Evolutionary conservation across 371 early-diverging fungal species (phyloP).

Genomic region (Funneliformis caledonium): DNA sequence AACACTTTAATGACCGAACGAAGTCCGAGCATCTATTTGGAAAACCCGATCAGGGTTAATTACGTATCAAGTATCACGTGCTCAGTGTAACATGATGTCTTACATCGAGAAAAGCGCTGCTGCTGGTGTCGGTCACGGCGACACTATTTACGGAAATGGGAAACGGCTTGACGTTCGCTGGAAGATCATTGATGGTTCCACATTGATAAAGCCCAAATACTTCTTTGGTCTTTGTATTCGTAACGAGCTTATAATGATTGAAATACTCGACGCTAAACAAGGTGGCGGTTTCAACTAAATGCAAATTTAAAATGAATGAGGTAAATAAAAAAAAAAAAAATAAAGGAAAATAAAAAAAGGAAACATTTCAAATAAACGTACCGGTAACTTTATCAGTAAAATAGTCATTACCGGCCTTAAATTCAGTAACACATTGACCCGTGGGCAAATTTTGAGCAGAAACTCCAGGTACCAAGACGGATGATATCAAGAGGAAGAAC

Average conservation of each 20-base stretch:
- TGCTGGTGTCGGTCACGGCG: slow-evolving; percentile 66
- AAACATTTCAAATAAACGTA: not conserved
- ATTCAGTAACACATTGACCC: not conserved
- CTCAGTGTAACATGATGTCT: slow-evolving; percentile 21
- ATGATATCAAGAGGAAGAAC: slow-evolving; percentile 17
- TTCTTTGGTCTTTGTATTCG: slow-evolving; percentile 44
- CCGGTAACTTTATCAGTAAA: slow-evolving; percentile 16
- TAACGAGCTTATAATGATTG: slow-evolving; percentile 67
- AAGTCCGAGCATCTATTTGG: slow-evolving; percentile 63
- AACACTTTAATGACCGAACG: slow-evolving; percentile 58
- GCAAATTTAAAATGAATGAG: not conserved
- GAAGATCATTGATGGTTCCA: slow-evolving; percentile 59
- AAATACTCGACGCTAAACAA: slow-evolving; percentile 61
- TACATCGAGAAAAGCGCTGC: slow-evolving; percentile 68
- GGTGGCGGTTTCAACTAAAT: slow-evolving; percentile 49
- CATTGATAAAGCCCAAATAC: slow-evolving; percentile 70
- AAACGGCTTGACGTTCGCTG: slow-evolving; percentile 58
- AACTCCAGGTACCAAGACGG: not conserved
- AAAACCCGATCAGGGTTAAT: not conserved
- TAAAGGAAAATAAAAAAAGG: not conserved
- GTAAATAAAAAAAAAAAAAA: not conserved
- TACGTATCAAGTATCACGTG: not conserved
- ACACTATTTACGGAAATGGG: slow-evolving; percentile 62
- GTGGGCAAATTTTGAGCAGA: not conserved
- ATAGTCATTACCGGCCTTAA: slow-evolving; percentile 15